These are phyloP conservation scores for Fraxinus quadrangulata DNA, from an alignment of 257 asterid genomes.

Conservation along the genomic window DNA sequence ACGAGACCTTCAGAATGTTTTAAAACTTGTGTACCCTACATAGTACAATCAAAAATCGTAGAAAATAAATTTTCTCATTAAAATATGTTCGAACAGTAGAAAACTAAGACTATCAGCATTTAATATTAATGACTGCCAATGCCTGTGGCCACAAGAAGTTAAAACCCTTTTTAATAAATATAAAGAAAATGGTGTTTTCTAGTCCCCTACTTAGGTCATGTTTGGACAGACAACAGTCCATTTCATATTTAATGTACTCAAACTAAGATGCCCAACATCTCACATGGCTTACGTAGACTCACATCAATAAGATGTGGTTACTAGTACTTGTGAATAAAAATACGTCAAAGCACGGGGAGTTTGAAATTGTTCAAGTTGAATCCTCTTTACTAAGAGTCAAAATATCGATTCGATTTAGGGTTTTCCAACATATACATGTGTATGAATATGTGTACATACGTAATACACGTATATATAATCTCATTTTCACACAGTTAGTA, in stretches of 20 bases:
- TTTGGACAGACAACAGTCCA: slow-evolving; percentile 9
- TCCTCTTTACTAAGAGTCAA: background rate
- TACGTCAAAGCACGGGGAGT: background rate
- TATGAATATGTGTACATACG: no score
- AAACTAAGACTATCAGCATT: background rate
- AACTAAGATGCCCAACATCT: background rate
- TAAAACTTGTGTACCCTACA: background rate
- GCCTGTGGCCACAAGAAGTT: slow-evolving; percentile 10
- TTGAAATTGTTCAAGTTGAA: background rate
- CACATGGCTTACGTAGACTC: slow-evolving; percentile 7
- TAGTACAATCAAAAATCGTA: background rate
- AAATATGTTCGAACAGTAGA: background rate
- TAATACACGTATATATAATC: background rate
- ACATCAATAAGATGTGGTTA: background rate
- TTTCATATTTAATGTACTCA: background rate
- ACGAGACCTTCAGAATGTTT: background rate
- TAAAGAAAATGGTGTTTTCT: background rate
- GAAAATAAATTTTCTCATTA: background rate
- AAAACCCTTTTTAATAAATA: background rate
- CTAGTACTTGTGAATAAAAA: background rate
- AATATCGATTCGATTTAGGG: background rate
- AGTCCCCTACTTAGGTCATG: slow-evolving; percentile 4
- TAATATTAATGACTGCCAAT: background rate
- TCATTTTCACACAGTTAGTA: background rate
- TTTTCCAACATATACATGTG: background rate